These are phyloP conservation scores for Vitis hybrid DNA, from an alignment of 177 flowering plant species.

Conservation along the genomic window DNA sequence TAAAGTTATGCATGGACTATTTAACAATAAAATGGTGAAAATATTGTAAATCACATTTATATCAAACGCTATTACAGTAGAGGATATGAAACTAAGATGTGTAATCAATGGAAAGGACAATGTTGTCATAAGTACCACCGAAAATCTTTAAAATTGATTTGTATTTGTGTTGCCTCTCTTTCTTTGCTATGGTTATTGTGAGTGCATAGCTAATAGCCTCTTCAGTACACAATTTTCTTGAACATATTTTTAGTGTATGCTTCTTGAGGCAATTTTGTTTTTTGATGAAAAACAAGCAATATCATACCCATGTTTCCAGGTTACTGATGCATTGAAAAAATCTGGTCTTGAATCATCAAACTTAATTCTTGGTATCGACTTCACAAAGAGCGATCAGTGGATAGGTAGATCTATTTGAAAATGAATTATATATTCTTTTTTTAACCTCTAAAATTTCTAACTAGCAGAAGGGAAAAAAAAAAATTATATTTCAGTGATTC, in stretches of 20 bases:
- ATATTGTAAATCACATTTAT: background rate
- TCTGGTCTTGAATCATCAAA: slow-evolving; percentile 91
- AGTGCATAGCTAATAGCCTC: background rate
- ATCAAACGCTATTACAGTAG: background rate
- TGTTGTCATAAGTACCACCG: background rate
- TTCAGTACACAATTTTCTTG: background rate
- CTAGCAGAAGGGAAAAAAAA: background rate
- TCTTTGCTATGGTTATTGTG: background rate
- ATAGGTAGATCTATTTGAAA: slow-evolving; percentile 43
- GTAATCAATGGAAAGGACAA: background rate
- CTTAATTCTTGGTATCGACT: slow-evolving; percentile 78
- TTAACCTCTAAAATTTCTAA: background rate
- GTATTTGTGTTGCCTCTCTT: background rate
- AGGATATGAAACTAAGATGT: background rate
- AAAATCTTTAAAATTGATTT: too few species aligned
- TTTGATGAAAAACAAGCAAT: background rate
- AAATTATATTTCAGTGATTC: slow-evolving; percentile 11
- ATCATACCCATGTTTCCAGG: slow-evolving; percentile 35
- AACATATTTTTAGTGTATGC: background rate
- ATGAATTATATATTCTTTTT: background rate
- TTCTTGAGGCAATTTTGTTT: background rate
- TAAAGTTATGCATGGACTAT: background rate
- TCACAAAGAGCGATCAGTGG: slow-evolving; percentile 95
- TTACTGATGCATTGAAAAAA: slow-evolving; percentile 64
- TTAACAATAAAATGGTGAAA: background rate